Percentiles rank a stretch among this genome's conserved stretches.
These are phyloP conservation scores for Epichloe brachyelytri DNA, from an alignment of 2,329 filamentous ascomycete genomes.

Conservation along the genomic window DNA sequence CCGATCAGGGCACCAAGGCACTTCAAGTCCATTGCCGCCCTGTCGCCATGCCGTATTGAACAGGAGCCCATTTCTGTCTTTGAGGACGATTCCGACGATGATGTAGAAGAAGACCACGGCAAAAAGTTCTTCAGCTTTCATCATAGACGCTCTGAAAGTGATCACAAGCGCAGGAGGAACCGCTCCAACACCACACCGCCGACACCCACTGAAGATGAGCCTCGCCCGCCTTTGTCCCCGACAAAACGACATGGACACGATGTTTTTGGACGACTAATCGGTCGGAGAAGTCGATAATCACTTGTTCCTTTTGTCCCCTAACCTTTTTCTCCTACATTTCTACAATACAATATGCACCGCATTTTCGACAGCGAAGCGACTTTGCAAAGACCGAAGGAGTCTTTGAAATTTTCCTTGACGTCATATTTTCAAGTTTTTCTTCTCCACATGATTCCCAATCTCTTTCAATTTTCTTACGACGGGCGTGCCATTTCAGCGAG, in stretches of 20 bases:
- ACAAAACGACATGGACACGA: slow-evolving; percentile 20
- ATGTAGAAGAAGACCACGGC: slow-evolving; percentile 13
- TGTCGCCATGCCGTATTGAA: slow-evolving; percentile 12
- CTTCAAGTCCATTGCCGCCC: slow-evolving; percentile 15
- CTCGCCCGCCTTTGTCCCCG: neutral
- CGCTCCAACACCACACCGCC: neutral
- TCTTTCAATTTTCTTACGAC: neutral
- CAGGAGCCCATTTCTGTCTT: slow-evolving; percentile 31
- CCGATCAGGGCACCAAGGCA: slow-evolving; percentile 10
- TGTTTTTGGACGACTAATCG: slow-evolving; percentile 25
- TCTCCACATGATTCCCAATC: neutral
- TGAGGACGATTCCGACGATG: slow-evolving; percentile 33
- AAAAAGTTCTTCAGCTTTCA: slow-evolving; percentile 29
- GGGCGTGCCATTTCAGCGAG: neutral
- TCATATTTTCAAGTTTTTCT: no score
- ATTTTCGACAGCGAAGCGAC: neutral
- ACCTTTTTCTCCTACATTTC: neutral
- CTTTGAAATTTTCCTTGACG: neutral
- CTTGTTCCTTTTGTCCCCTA: neutral
- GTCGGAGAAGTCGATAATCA: slow-evolving; percentile 16
- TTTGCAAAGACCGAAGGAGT: neutral
- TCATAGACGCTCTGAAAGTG: slow-evolving; percentile 24
- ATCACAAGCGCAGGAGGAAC: slow-evolving; percentile 12
- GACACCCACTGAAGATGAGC: neutral
- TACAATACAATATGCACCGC: neutral